Base-by-base conservation (phyloP, 345 rosid genomes). In the Cardamine occulta region DNA sequence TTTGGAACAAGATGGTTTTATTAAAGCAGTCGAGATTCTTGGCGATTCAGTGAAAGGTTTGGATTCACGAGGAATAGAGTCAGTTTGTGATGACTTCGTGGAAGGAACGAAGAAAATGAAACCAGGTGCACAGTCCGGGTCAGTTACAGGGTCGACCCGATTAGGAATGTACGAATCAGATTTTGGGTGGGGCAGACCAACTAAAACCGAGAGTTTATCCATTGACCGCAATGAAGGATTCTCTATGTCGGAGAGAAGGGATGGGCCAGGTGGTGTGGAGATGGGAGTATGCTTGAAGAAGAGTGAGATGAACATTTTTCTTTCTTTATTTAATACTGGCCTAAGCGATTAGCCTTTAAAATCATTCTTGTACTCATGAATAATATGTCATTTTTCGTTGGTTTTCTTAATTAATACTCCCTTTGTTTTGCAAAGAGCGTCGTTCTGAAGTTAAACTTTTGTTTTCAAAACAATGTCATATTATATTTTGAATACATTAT, bases 201-300 rank as follows among this genome's bases (percentile, higher is more conserved):
- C 0, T 19, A 49, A 42, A 15, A 31, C 53, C 0, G 55, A 26
- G 17, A 3, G 5, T 19, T 3, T 58, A 19, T 31, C 74, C 0
- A 9, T 10, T 37, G 39, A 35, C 39, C 11, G 39, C 11, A 49
- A 2, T 1, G 54, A 15, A 31, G 66, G 3, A 6, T 45, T 82
- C 18, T 78, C 69, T 2, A 60, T 78, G 72, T 60, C 63, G 14
- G 71, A 60, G 14, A 74, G 37, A 26, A 73, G 17, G 37, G 54
- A 77, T 34, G 75, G 55, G 12, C 2, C 2, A 3, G 80, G 74
- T 45, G 80, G 80, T 2, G 71, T 78, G 14, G 80, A 78, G 63
- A 28, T 81, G 6, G 76, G 75, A 7, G 2, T 77, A 3, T 52
- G 69, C 28, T 37, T 73, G 62, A 73, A 63, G 15, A 37, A 47